Evolutionary conservation across 768 basidiomycete genomes (phyloP).

Genomic region (Lactifluus piperatus): DNA sequence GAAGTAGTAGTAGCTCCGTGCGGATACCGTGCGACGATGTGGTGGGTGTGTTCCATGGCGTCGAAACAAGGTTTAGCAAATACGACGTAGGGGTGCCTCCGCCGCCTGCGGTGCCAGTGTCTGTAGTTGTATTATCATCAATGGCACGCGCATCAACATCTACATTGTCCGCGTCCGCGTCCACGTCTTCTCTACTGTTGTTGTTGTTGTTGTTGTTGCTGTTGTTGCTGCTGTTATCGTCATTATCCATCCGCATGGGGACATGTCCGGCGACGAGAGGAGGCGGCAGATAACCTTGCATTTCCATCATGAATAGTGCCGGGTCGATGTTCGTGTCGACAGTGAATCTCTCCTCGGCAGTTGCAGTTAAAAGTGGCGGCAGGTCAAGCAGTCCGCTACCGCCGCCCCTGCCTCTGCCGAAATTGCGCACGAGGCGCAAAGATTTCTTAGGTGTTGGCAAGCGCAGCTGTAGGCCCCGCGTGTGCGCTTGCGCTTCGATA

Average conservation of each 20-base stretch:
- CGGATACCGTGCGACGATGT: not conserved
- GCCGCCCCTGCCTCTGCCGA: not conserved
- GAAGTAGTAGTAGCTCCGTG: not conserved
- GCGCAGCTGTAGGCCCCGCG: not conserved
- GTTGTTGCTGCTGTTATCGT: no score
- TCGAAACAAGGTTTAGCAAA: not conserved
- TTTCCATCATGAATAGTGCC: not conserved
- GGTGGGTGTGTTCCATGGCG: not conserved
- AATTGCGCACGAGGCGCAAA: not conserved
- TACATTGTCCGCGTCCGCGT: not conserved
- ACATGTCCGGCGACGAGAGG: no score
- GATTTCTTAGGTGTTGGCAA: not conserved
- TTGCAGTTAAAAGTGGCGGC: no score
- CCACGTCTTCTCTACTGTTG: not conserved
- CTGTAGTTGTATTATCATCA: no score
- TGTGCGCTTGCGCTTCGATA: not conserved
- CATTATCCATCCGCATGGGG: not conserved
- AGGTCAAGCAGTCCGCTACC: not conserved
- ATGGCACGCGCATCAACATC: no score
- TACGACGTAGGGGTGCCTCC: not conserved
- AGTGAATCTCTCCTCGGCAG: not conserved
- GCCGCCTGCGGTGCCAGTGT: not conserved
- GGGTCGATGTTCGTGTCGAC: conserved; percentile 11
- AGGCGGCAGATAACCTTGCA: not conserved
- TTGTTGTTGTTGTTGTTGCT: no score